Conservation (phyloP, 2,329 filamentous ascomycete genomes). For the Colletotrichum sansevieriae region DNA sequence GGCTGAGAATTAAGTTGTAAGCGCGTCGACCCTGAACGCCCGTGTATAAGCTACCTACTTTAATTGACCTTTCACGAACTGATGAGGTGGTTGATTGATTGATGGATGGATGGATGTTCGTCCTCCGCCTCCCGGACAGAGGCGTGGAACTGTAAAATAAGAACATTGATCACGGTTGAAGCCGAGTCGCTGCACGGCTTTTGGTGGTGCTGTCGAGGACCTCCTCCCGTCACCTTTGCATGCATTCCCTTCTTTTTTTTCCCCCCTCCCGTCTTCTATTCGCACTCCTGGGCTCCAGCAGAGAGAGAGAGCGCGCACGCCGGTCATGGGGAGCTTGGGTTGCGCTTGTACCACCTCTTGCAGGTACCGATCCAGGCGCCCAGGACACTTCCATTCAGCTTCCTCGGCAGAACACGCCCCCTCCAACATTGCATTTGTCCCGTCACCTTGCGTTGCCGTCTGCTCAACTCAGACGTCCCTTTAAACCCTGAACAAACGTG, state of each 20-base stretch:
- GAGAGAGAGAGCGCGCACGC: background rate
- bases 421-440: conserved; percentile 24
- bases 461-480: conserved; percentile 27
- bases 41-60: background rate
- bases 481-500: conserved; percentile 2
- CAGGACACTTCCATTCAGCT: background rate
- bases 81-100: conserved; percentile 2
- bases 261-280: background rate
- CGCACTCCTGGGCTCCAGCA: conserved; percentile 33
- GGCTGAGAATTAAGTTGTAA: background rate
- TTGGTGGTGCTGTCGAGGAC: conserved; percentile 3
- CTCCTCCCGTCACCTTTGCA: background rate
- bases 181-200: conserved; percentile 16
- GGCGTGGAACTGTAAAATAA: conserved; percentile 19
- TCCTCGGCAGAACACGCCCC: conserved; percentile 28
- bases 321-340: conserved; percentile 7
- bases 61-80: background rate
- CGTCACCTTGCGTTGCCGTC: conserved; percentile 4
- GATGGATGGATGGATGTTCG: background rate
- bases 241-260: conserved; percentile 2
- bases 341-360: conserved; percentile 35
- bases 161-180: conserved; percentile 14
- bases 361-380: conserved; percentile 19
- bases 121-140: conserved; percentile 28
- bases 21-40: background rate